Evolutionary conservation across 192 early-diverging fungal genomes (phyloP), one percentile per base, ranked within the genome.

Genomic region (Coemansia sp.): DNA sequence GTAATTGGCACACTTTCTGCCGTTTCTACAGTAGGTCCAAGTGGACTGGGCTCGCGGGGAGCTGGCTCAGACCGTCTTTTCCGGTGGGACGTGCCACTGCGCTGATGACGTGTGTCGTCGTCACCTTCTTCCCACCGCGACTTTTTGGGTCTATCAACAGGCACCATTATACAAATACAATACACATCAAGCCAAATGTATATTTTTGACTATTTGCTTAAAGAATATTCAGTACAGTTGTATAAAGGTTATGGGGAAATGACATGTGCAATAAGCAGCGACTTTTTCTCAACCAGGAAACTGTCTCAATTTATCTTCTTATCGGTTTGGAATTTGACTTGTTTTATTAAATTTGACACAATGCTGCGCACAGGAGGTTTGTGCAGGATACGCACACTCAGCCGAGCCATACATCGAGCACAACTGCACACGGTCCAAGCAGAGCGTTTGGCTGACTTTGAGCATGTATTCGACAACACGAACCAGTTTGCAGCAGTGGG

Each of bases 401-500:
- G 12, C 41, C 41, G 4, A 43, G 41, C 41, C 8, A n/a, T 16
- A n/a, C 41, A n/a, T 9, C 2, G 41, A 0, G 41, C 41, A 6
- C n/a, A 7, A 4, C 7, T 49, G 19, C 16, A 19, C 47, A 49
- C 47, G 6, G 21, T 58, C 60, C 54, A 39, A 26, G 66, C 65
- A 22, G 29, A 68, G 54, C 54, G 45, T 10, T 35, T 54, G 47
- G 58, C 71, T 12, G 72, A 68, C 47, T 55, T 71, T 35, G 62
- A 68, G 45, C 38, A 53, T n/a, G 58, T 43, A 23, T 64, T 82
- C 0, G 73, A 82, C 63, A 31, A 41, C 26, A 29, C 26, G 21
- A 71, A 74, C 72, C 52, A 41, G 38, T 90, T 81, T 67, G 83
- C 84, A 48, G 80, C 66, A 39, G 64, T 91, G 12, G 72, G 83